These are phyloP conservation scores for Auricularia cornea DNA, from an alignment of 768 basidiomycete genomes.

Conservation along the genomic window DNA sequence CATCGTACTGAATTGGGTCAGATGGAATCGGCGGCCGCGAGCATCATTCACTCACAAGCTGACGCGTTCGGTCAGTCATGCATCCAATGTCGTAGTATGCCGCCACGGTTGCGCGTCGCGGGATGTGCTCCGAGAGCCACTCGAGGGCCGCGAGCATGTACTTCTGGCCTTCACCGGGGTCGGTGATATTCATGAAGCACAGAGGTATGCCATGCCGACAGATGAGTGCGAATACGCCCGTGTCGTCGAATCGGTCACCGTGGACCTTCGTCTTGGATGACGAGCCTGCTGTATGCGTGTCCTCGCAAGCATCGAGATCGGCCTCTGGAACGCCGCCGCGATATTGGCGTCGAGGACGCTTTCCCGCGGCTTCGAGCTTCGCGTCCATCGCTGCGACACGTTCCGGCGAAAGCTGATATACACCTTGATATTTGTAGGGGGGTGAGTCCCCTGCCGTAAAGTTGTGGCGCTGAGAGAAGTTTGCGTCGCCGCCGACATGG, in stretches of 20 bases:
- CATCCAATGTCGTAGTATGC: background rate
- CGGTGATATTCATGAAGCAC: background rate
- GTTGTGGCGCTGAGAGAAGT: slow-evolving; percentile 32
- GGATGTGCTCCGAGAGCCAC: background rate
- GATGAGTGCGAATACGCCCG: slow-evolving; percentile 30
- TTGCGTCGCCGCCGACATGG: slow-evolving; percentile 30
- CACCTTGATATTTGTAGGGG: slow-evolving; percentile 20
- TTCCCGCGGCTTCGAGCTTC: slow-evolving; percentile 18
- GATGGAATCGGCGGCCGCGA: slow-evolving; percentile 1
- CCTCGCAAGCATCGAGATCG: slow-evolving; percentile 11
- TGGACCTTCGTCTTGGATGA: background rate
- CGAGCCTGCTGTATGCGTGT: background rate
- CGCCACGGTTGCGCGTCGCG: background rate
- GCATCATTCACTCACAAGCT: background rate
- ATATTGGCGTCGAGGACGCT: slow-evolving; percentile 4
- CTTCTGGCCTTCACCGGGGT: background rate
- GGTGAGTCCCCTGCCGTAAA: slow-evolving; percentile 23
- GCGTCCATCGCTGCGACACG: slow-evolving; percentile 25
- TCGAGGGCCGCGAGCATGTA: background rate
- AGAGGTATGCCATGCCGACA: slow-evolving; percentile 30
- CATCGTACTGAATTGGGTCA: slow-evolving; percentile 26
- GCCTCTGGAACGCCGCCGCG: slow-evolving; percentile 21
- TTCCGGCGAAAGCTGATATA: slow-evolving; percentile 26
- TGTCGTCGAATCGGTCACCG: slow-evolving; percentile 21
- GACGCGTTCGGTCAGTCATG: background rate